Percentiles rank a stretch among this genome's conserved stretches.
phyloP scores from a whole-genome alignment of 441 rosid genomes.

The Kokia cookei region DNA sequence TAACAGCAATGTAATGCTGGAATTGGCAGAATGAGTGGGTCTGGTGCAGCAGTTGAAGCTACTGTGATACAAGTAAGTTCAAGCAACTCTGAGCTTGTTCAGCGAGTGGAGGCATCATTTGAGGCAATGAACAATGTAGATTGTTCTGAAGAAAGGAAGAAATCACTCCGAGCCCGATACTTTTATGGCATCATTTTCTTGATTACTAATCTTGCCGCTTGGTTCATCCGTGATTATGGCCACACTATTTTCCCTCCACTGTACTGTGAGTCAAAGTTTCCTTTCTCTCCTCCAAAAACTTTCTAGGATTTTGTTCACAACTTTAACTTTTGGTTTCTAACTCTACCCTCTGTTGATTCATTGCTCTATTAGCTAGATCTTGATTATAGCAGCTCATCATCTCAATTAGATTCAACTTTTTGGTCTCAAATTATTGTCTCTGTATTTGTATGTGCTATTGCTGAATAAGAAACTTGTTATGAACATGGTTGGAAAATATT shows the following conservation, averaged over 20 bases:
- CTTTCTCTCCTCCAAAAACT: background rate
- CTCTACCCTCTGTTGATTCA: background rate
- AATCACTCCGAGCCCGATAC: constrained; percentile 57
- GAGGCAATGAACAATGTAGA: constrained; percentile 20
- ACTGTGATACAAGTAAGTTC: constrained; percentile 14
- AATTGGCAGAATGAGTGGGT: constrained; percentile 26
- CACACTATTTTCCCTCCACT: constrained; percentile 42
- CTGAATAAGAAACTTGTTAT: background rate
- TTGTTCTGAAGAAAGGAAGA: constrained; percentile 35
- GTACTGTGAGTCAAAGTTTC: constrained; percentile 37
- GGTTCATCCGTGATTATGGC: constrained; percentile 88
- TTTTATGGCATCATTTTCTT: constrained; percentile 66
- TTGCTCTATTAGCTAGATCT: background rate
- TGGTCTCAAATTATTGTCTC: background rate
- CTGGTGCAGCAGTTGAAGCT: constrained; percentile 14
- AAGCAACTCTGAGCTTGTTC: constrained; percentile 26
- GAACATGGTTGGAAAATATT: background rate
- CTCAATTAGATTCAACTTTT: background rate
- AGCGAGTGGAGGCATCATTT: constrained; percentile 15
- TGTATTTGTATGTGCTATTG: background rate
- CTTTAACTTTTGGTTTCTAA: background rate
- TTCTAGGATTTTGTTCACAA: background rate
- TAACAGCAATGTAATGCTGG: background rate
- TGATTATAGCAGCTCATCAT: background rate
- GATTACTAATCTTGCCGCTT: constrained; percentile 59